phyloP scores from a whole-genome alignment of 345 rosid genomes.

The Heritiera littoralis region DNA sequence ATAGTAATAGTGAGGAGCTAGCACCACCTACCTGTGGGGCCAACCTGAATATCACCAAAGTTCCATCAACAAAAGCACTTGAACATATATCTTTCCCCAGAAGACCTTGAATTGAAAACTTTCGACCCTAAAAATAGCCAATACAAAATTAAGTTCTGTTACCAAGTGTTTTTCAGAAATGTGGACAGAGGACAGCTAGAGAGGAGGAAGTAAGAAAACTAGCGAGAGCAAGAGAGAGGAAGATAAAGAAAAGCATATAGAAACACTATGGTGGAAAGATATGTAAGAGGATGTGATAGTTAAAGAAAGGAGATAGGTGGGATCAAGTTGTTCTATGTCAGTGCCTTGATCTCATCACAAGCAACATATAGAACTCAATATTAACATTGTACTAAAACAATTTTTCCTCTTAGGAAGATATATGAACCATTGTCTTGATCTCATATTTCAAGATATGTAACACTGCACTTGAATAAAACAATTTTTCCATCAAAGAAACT shows the following conservation, averaged over 20 bases:
- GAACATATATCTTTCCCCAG: constrained; percentile 63
- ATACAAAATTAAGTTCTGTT: constrained; percentile 1
- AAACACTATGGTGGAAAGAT: constrained; percentile 8
- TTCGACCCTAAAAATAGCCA: constrained; percentile 56
- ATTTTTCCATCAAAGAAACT: background rate
- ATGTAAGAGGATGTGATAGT: background rate
- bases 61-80: constrained; percentile 59
- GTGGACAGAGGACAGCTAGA: background rate
- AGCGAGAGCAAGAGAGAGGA: background rate
- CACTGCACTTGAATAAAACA: background rate
- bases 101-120: constrained; percentile 86
- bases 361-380: background rate
- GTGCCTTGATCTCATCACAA: background rate
- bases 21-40: constrained; percentile 75
- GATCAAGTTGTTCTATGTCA: background rate
- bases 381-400: background rate
- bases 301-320: background rate
- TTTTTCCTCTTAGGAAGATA: background rate
- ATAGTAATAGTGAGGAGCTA: background rate
- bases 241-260: background rate
- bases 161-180: background rate
- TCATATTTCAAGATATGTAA: no score
- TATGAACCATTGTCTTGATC: background rate
- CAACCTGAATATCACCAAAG: constrained; percentile 81
- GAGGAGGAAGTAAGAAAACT: background rate